These are phyloP conservation scores for Sinapis alba DNA, from an alignment of 441 rosid genomes.

Conservation along the genomic window DNA sequence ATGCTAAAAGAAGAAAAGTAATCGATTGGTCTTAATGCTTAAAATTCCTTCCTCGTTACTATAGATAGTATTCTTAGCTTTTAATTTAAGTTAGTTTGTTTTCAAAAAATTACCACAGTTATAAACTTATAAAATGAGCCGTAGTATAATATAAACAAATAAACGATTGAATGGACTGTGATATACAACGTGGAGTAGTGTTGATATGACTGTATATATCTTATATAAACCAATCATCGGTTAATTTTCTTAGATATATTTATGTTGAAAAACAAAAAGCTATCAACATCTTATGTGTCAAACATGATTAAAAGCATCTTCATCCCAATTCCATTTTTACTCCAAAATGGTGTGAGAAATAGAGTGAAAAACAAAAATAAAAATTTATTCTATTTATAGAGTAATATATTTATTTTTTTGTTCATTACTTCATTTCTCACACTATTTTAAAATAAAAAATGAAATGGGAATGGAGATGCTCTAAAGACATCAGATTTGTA, in stretches of 20 bases:
- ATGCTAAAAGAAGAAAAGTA: constrained; percentile 14
- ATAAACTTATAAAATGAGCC: neutral
- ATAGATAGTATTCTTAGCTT: constrained; percentile 38
- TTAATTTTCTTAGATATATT: neutral
- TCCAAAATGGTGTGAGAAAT: no score
- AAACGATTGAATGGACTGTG: neutral
- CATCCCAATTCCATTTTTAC: no score
- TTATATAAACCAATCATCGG: neutral
- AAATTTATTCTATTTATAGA: no score
- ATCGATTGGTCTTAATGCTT: constrained; percentile 28
- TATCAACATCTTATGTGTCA: neutral
- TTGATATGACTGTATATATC: neutral
- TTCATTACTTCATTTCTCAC: no score
- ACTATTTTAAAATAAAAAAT: no score
- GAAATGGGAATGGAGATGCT: no score
- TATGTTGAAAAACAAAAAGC: neutral
- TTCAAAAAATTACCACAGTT: neutral
- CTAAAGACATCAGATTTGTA: neutral
- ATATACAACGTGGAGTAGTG: neutral
- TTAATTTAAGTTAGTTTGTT: constrained; percentile 25
- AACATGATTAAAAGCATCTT: no score
- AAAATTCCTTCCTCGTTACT: constrained; percentile 21
- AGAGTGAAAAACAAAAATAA: no score
- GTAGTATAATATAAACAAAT: neutral
- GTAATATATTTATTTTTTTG: no score